Evolutionary conservation across 2,329 filamentous ascomycete species (phyloP).

Genomic region (Fusarium globosum): DNA sequence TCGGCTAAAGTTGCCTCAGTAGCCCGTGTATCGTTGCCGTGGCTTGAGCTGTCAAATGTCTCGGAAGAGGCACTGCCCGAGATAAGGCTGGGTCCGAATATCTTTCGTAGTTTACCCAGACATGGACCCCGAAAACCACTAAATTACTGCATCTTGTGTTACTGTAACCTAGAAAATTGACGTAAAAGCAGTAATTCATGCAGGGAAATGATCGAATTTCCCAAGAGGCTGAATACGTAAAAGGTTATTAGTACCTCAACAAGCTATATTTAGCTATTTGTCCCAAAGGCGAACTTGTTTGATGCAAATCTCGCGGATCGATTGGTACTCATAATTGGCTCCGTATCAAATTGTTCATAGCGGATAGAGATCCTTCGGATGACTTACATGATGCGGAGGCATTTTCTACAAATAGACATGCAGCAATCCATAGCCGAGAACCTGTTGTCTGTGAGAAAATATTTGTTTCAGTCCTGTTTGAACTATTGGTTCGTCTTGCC

Average conservation of each 20-base stretch:
- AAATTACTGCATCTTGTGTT: not conserved
- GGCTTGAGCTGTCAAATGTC: not conserved
- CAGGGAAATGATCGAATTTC: not conserved
- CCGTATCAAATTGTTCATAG: too few species aligned
- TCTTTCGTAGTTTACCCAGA: not conserved
- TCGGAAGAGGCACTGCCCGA: not conserved
- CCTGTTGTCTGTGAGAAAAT: rapidly evolving
- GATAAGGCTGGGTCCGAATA: not conserved
- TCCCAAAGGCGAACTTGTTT: too few species aligned
- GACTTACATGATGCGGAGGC: rapidly evolving
- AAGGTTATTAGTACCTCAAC: not conserved
- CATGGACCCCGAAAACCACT: rapidly evolving
- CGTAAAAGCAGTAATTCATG: not conserved
- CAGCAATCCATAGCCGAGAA: rapidly evolving
- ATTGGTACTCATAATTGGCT: too few species aligned
- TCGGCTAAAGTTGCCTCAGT: not conserved
- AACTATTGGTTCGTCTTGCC: rapidly evolving
- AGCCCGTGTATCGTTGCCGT: rapidly evolving
- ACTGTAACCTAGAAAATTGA: rapidly evolving
- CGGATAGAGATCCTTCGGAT: too few species aligned
- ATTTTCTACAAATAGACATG: rapidly evolving
- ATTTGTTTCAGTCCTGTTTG: rapidly evolving
- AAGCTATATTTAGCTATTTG: not conserved
- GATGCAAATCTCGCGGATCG: too few species aligned
- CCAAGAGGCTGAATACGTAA: not conserved